A percentile compares a stretch with the other conserved stretches of the same genome.
Evolutionary conservation across 1,284 basidiomycete genomes (phyloP).

Genomic region (Kwoniella shivajii): DNA sequence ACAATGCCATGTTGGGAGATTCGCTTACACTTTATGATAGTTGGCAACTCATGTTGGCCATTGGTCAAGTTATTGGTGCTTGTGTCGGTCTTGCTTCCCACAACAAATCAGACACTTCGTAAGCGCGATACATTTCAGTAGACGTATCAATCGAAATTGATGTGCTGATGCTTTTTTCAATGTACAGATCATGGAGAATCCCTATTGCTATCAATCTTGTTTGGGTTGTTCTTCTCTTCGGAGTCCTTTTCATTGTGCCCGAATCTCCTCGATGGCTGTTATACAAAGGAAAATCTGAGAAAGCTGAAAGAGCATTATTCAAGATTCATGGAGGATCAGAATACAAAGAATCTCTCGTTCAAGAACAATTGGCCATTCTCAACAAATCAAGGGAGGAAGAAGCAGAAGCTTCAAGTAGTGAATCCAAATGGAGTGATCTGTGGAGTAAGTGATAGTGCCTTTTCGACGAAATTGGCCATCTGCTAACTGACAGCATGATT

Average conservation of each 20-base stretch:
- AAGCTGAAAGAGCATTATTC: constrained; percentile 51
- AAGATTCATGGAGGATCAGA: constrained; percentile 54
- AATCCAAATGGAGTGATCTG: constrained; percentile 52
- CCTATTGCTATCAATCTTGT: constrained; percentile 56
- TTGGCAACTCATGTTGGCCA: constrained; percentile 57
- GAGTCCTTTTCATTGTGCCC: constrained; percentile 50
- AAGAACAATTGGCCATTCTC: constrained; percentile 49
- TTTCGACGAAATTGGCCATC: too few species aligned
- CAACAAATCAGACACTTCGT: constrained; percentile 20
- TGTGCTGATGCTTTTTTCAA: not conserved
- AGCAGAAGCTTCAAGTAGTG: constrained; percentile 40
- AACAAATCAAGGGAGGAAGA: constrained; percentile 55
- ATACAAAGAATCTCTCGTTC: constrained; percentile 49
- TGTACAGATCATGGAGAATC: constrained; percentile 45
- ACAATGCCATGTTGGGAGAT: not conserved
- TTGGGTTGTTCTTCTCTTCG: constrained; percentile 49
- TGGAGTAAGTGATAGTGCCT: constrained; percentile 41
- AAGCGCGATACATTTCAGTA: not conserved
- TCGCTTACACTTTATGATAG: constrained; percentile 8
- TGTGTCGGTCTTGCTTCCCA: constrained; percentile 51
- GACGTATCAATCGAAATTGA: too few species aligned
- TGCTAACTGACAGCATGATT: not conserved
- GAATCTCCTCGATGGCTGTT: constrained; percentile 55
- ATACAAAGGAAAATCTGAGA: constrained; percentile 51
- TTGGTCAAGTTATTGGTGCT: constrained; percentile 56